Base-by-base conservation (phyloP, 176 grass and related monocot species). In the Carex pumila region DNA sequence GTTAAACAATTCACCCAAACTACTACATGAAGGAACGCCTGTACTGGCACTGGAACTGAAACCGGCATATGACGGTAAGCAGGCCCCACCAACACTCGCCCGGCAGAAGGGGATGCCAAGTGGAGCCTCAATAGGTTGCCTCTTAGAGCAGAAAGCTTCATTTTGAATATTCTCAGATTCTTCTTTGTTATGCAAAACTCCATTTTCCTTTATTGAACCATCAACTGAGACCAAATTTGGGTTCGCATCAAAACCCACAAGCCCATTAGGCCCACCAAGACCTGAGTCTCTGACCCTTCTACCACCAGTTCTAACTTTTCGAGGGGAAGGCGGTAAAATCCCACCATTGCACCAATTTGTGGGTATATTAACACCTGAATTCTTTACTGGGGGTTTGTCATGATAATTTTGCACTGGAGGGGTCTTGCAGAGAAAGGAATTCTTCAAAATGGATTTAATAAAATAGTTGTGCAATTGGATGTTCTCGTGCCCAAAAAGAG, bases 401-500 rank as follows among this genome's bases (percentile, higher is more conserved):
- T 85, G 88, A 43, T 65, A 60, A 73, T 86, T 73, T 59, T 64
- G 67, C 61, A 71, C 81, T 57, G 86, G 85, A 83, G 71, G 94
- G 50, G 84, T 79, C 81, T 84, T 91, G 64, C 84, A 86, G 41
- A 61, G 76, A 68, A 86, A 82, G 45, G 96, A 91, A 94, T 99
- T 99, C 69, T 70, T 88, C 53, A 95, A 87, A 56, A 99, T 84
- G 55, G 89, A 93, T 65, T 81, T 31, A 78, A 99, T 85, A 49
- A 99, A 86, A 21, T 84, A 85, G 87, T 99, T 99, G 87, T 99
- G 96, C 85, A 95, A 89, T 67, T 90, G 81, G 72, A 92, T 83
- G 73, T 93, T 99, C 61, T 99, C 91, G 30, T 80, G 90, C 47
- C 88, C 93, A 81, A 99, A 84, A 53, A 87, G 65, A 41, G 82